Conservation (phyloP, 306 rosid genomes). For the Pueraria montana region DNA sequence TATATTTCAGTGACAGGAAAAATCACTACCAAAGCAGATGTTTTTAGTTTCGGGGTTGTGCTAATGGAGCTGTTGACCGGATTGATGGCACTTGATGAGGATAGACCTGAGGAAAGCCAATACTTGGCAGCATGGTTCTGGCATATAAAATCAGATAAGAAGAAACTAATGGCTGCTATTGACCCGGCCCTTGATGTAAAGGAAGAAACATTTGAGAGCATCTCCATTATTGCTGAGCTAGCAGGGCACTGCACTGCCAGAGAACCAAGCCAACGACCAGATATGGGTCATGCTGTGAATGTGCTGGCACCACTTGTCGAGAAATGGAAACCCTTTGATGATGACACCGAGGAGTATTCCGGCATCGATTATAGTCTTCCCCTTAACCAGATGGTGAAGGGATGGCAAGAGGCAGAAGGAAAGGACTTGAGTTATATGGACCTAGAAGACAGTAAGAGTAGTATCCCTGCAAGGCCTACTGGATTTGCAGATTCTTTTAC, state of each 20-base stretch:
- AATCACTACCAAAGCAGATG: conserved; percentile 97
- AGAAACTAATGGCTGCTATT: conserved; percentile 84
- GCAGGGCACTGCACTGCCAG: conserved; percentile 99
- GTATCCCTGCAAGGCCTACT: conserved; percentile 94
- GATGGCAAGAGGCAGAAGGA: conserved; percentile 97
- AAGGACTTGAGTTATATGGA: conserved; percentile 74
- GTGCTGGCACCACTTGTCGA: conserved; percentile 90
- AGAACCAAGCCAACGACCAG: conserved; percentile 92
- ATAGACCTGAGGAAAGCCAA: conserved; percentile 89
- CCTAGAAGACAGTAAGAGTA: conserved; percentile 89
- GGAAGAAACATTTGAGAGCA: conserved; percentile 84
- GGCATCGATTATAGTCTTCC: conserved; percentile 95
- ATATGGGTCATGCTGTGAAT: conserved; percentile 95
- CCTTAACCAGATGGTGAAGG: conserved; percentile 97
- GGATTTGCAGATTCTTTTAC: conserved; percentile 98
- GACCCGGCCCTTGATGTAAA: conserved; percentile 73
- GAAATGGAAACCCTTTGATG: conserved; percentile 91
- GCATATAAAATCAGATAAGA: conserved; percentile 86
- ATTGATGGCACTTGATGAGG: conserved; percentile 91
- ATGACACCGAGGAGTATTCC: conserved; percentile 80
- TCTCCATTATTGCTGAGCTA: conserved; percentile 73
- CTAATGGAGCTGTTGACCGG: conserved; percentile 96
- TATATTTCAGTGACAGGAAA: conserved; percentile 90
- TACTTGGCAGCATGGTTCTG: conserved; percentile 98
- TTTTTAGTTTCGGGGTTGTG: conserved; percentile 98